Conservation (phyloP, 2,329 filamentous ascomycete species). For the Phaeosphaeriaceae sp. region DNA sequence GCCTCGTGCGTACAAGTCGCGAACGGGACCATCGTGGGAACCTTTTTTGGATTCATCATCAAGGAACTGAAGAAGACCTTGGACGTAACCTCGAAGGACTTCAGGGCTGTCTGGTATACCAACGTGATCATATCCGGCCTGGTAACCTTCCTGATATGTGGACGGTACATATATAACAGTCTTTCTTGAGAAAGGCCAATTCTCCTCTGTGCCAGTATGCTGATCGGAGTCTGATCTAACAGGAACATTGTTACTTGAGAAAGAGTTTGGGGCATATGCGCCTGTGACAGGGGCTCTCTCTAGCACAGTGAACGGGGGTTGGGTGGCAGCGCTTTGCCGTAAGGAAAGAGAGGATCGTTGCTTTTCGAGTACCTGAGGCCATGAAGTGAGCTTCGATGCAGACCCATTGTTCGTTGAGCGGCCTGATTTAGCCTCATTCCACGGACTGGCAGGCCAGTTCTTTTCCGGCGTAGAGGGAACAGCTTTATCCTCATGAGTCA, state of each 20-base stretch:
- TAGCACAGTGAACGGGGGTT: slow-evolving; percentile 4
- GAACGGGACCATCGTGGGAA: slow-evolving; percentile 13
- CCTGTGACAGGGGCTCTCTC: slow-evolving; percentile 13
- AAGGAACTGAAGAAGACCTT: slow-evolving; percentile 40
- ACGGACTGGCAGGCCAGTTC: slow-evolving; percentile 43
- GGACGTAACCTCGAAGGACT: slow-evolving; percentile 43
- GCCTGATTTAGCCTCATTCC: slow-evolving; percentile 38
- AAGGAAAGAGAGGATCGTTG: slow-evolving; percentile 25
- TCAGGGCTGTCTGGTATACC: slow-evolving; percentile 41
- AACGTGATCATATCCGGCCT: slow-evolving; percentile 44
- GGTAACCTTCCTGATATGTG: slow-evolving; percentile 49
- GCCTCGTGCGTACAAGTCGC: slow-evolving; percentile 13
- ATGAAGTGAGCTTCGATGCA: slow-evolving; percentile 34
- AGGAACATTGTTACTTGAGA: slow-evolving; percentile 17
- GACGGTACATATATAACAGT: slow-evolving; percentile 30
- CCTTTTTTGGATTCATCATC: slow-evolving; percentile 33
- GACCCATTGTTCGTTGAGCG: slow-evolving; percentile 29
- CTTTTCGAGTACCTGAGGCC: slow-evolving; percentile 41
- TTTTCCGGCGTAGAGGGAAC: slow-evolving; percentile 46
- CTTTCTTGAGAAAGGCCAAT: slow-evolving; percentile 30
- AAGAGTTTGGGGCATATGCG: slow-evolving; percentile 9
- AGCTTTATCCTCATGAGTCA: slow-evolving; percentile 20
- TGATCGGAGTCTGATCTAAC: slow-evolving; percentile 22
- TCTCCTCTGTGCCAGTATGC: slow-evolving; percentile 25
- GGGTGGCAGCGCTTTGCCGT: slow-evolving; percentile 15